These are phyloP conservation scores for Centaurea solstitialis DNA, from an alignment of 129 eudicot species.

Conservation along the genomic window DNA sequence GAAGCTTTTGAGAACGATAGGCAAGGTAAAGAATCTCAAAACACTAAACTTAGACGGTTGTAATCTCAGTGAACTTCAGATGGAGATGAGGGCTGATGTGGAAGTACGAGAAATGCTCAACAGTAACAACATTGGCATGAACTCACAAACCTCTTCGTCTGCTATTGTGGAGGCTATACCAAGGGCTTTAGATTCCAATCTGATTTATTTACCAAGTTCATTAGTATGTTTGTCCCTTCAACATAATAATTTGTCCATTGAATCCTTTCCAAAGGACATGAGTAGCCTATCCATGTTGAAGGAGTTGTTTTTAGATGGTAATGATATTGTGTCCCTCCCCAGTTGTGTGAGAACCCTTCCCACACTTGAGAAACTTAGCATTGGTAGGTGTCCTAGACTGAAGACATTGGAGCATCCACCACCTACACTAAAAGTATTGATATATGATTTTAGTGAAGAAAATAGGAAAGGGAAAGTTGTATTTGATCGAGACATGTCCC, in stretches of 20 bases:
- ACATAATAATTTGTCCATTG: background rate
- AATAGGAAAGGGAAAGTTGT: no score
- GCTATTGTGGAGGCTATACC: background rate
- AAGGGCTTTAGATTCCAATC: background rate
- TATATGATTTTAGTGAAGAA: no score
- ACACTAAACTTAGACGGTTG: constrained; percentile 9
- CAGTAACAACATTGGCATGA: background rate
- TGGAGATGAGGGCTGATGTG: background rate
- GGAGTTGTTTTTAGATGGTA: background rate
- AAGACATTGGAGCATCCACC: no score
- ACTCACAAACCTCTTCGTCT: background rate
- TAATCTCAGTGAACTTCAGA: background rate
- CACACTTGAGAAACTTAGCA: background rate
- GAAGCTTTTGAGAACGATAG: constrained; percentile 7
- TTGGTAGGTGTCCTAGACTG: no score
- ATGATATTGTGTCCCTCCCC: background rate
- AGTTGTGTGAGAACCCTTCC: background rate
- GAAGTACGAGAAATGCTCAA: background rate
- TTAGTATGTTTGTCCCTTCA: background rate
- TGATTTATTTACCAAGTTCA: background rate
- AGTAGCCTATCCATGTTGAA: background rate
- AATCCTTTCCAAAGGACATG: background rate
- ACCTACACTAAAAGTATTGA: no score
- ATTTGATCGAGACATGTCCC: no score
- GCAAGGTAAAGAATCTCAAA: constrained; percentile 9